Base-by-base conservation (phyloP, 2,329 filamentous ascomycete species). In the Aureobasidium sp. region DNA sequence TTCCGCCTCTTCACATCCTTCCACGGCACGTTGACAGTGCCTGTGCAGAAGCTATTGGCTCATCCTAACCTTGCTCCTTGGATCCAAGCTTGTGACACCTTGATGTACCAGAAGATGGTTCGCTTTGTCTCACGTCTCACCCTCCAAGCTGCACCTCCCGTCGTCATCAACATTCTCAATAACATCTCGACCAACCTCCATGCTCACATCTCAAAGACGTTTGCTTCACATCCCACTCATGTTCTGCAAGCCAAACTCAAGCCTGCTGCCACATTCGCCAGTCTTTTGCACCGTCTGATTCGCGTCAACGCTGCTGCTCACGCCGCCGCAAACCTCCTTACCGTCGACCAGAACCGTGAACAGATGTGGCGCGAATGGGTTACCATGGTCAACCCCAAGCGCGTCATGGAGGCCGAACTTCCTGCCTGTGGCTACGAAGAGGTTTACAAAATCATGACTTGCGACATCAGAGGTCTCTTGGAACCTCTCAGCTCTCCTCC, bases 41-140 rank as follows among this genome's bases (percentile, higher is more conserved):
- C 96, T 8, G 95, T 98, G 4, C 94, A 98, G 78, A 98, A 97
- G 78, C 82, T 99, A 3, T 92, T 99, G 73, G 90, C 90, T 18
- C 90, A 97, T 73, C 90, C 92, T 3, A 90, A 90, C 64, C 83
- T 98, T 64, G 93, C 94, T 3, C 87, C 92, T 1, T 99, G 96
- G 96, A 97, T 99, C 68, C 93, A 96, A 76, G 92, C 97, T 77
- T 97, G 94, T 76, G 96, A 99, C 77, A 97, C 96, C 81, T 87
- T 95, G 40, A 93, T 98, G 81, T 99, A 99, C 76, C 94, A 98
- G 77, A 94, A 95, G 71, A 97, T 98, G 92, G 94, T 98, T 81
- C 91, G 91, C 63, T 97, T 98, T 68, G 90, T 98, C 47, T 92
- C 93, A 1, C 90, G 91, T n/a, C 85, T 98, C 47, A 96, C 94